These are phyloP conservation scores for Pezicula radicicola DNA, from an alignment of 2,329 filamentous ascomycete genomes.

Conservation along the genomic window DNA sequence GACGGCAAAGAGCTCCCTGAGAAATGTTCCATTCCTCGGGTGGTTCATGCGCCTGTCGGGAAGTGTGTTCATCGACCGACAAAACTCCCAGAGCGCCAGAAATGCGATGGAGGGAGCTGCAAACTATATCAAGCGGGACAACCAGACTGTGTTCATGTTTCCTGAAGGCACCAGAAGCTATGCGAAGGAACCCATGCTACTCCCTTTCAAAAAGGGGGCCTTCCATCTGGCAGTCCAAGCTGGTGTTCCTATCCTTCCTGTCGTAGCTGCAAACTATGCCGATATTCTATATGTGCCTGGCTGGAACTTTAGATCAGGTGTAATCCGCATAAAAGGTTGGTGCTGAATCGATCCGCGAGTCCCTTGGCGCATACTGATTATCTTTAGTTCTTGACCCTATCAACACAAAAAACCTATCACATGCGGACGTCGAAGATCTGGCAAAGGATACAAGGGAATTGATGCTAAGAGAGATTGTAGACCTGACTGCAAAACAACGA, in stretches of 20 bases:
- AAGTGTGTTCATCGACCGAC: conserved; percentile 92
- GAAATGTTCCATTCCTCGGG: conserved; percentile 77
- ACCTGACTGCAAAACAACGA: conserved; percentile 49
- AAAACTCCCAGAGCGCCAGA: conserved; percentile 77
- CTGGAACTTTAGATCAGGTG: conserved; percentile 63
- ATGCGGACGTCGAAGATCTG: conserved; percentile 75
- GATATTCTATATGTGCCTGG: conserved; percentile 65
- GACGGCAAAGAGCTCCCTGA: conserved; percentile 85
- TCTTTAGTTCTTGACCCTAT: conserved; percentile 74
- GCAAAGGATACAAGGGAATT: conserved; percentile 64
- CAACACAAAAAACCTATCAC: conserved; percentile 66
- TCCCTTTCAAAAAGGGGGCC: conserved; percentile 99
- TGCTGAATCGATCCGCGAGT: conserved; percentile 5
- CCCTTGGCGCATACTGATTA: conserved; percentile 8
- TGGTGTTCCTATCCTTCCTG: conserved; percentile 86
- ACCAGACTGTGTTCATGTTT: conserved; percentile 81
- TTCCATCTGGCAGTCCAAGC: conserved; percentile 96
- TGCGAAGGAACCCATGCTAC: conserved; percentile 71
- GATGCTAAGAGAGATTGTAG: conserved; percentile 68
- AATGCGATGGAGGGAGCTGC: conserved; percentile 84
- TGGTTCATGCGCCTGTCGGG: conserved; percentile 92
- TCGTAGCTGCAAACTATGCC: conserved; percentile 78
- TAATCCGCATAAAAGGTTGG: conserved; percentile 72
- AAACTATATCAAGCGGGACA: conserved; percentile 68
- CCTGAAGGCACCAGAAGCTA: conserved; percentile 94